Percentiles rank a stretch among this genome's conserved stretches.
Conservation (phyloP, 1,284 basidiomycete species). For the Erythrobasidium hasegawianum region DNA sequence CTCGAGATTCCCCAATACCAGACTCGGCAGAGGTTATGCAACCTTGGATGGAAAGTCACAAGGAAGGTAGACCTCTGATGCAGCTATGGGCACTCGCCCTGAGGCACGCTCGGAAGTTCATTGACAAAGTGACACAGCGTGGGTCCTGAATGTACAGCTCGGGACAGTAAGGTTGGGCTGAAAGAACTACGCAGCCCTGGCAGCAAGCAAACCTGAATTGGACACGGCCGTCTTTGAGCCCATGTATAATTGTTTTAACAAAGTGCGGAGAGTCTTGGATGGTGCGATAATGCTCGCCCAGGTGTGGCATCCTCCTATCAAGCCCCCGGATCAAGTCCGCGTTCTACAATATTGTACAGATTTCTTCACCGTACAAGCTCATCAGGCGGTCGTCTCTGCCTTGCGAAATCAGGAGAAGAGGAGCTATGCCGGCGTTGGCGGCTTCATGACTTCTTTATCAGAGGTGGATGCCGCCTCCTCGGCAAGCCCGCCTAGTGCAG, state of each 20-base stretch:
- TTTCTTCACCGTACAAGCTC: slow-evolving; percentile 28
- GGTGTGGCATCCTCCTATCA: background rate
- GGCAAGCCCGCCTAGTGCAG: background rate
- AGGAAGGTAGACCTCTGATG: slow-evolving; percentile 24
- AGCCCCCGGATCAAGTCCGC: slow-evolving; percentile 14
- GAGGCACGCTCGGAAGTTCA: slow-evolving; percentile 8
- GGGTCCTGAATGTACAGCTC: too few relatives aligned
- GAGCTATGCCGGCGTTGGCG: background rate
- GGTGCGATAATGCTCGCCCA: background rate
- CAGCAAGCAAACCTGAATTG: slow-evolving; percentile 7
- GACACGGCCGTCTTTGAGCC: slow-evolving; percentile 8
- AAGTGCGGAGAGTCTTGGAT: background rate
- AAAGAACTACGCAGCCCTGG: slow-evolving; percentile 5
- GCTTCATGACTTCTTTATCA: too few relatives aligned
- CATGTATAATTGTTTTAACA: background rate
- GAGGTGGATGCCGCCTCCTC: background rate
- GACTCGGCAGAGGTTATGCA: background rate
- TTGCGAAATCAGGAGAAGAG: slow-evolving; percentile 12
- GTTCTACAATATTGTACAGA: slow-evolving; percentile 11
- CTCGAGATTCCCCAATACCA: slow-evolving; percentile 5
- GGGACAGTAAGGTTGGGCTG: too few relatives aligned
- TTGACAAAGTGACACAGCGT: slow-evolving; percentile 29
- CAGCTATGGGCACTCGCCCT: slow-evolving; percentile 16
- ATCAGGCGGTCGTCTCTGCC: slow-evolving; percentile 11
- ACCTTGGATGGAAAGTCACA: slow-evolving; percentile 1